A percentile compares a stretch with the other conserved stretches of the same genome.
Evolutionary conservation across 768 basidiomycete genomes (phyloP).

Genomic region (Boletales sp.): DNA sequence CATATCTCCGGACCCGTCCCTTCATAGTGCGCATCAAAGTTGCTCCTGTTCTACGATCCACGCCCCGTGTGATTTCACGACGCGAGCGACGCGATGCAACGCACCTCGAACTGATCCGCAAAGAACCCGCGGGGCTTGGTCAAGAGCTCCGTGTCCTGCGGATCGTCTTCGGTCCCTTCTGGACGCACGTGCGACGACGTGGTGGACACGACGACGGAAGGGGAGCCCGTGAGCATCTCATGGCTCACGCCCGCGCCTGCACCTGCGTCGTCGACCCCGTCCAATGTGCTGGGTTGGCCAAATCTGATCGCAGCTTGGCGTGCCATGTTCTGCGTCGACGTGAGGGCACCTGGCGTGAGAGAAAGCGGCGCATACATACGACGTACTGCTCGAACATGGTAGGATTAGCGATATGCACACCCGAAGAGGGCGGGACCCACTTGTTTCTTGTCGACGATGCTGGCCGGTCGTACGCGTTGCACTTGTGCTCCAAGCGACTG

Average conservation of each 20-base stretch:
- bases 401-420: not conserved
- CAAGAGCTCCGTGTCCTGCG: conserved; percentile 40
- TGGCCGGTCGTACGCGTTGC: conserved; percentile 86
- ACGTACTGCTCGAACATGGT: conserved; percentile 47
- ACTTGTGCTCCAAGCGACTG: conserved; percentile 85
- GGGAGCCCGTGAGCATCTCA: conserved; percentile 41
- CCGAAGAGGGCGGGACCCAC: conserved; percentile 33
- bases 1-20: conserved; percentile 96
- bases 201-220: conserved; percentile 52
- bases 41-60: conserved; percentile 63
- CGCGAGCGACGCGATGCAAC: not conserved
- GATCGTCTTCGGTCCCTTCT: conserved; percentile 28
- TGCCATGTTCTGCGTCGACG: conserved; percentile 71
- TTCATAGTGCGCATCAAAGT: conserved; percentile 82
- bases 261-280: conserved; percentile 12
- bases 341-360: not conserved
- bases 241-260: conserved; percentile 22
- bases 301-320: conserved; percentile 74
- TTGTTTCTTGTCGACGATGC: conserved; percentile 97
- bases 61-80: no score
- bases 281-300: conserved; percentile 39
- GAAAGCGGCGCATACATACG: conserved; percentile 38
- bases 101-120: conserved; percentile 91
- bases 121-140: conserved; percentile 79
- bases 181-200: conserved; percentile 41